Base-by-base conservation (phyloP, 2,329 filamentous ascomycete species). In the Ustulina deusta region DNA sequence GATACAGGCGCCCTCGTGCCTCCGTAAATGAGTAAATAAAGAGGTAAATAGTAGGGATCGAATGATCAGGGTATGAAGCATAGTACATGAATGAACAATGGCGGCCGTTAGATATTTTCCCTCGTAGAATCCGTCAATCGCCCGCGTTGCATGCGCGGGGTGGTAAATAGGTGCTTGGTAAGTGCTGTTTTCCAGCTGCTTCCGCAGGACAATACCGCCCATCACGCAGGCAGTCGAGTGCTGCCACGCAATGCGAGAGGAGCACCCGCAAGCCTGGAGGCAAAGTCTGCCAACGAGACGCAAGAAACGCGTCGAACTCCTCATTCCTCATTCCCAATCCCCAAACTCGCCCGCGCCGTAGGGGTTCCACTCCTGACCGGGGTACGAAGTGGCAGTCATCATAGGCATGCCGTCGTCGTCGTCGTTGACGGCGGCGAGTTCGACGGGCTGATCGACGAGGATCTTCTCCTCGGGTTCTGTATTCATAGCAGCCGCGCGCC, bases 351-450 rank as follows among this genome's bases (percentile, higher is more conserved):
- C 77, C 6, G 75, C 78, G 0, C 74, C 76, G 51, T 79, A 80
- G 1, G 83, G 84, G 54, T 81, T 80, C 85, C 86, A 89, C 73
- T 88, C 86, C 77, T 86, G 84, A 0, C 86, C 86, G 0, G 86
- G 86, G 72, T 87, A 89, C 67, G 81, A 83, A 2, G 84, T 85
- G 1, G 84, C 85, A 29, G 80, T 82, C 86, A 89, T 88, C 36
- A 80, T 78, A 1, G 81, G 80, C 36, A 83, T 77, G 15, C 83
- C 81, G 32, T 83, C 80, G 57, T 82, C 81, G 55, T 68, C 66
- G 59, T 68, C 66, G 56, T 75, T 74, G 27, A 77, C 76, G 3
- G 77, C 77, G 4, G 77, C 74, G 17, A 78, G 69, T 61, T 75
- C 76, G 22, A 73, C 75, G 3, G 74, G 76, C 51, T 70, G 61